These are phyloP conservation scores for Amanita pallidorosea DNA, from an alignment of 768 basidiomycete species.

Conservation along the genomic window DNA sequence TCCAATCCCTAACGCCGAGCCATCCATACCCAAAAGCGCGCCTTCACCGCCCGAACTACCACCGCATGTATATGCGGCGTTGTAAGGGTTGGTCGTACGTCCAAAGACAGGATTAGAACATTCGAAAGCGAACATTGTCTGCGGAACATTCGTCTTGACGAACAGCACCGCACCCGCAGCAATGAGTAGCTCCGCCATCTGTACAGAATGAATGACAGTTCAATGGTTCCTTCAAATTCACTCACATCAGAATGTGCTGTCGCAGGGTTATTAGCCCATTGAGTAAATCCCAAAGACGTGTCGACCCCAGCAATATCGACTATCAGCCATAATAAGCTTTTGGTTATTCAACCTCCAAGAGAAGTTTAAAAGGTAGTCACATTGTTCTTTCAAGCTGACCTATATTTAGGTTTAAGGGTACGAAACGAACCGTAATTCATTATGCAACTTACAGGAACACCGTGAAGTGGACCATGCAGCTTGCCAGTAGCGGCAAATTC, in stretches of 20 bases:
- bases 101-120: slow-evolving; percentile 77
- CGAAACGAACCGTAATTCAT: not conserved
- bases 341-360: not conserved
- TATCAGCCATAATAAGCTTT: slow-evolving; percentile 14
- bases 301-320: slow-evolving; percentile 59
- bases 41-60: slow-evolving; percentile 83
- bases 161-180: slow-evolving; percentile 75
- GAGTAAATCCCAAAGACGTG: slow-evolving; percentile 59
- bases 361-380: slow-evolving; percentile 20
- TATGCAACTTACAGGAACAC: slow-evolving; percentile 57
- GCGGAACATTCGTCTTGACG: slow-evolving; percentile 89
- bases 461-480: slow-evolving; percentile 64
- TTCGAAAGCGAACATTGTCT: slow-evolving; percentile 79
- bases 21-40: slow-evolving; percentile 72
- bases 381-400: slow-evolving; percentile 62
- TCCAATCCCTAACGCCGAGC: slow-evolving; percentile 70
- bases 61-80: slow-evolving; percentile 47
- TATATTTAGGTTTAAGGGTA: slow-evolving; percentile 10
- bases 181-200: slow-evolving; percentile 49
- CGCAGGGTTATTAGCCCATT: slow-evolving; percentile 56
- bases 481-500: slow-evolving; percentile 48
- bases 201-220: slow-evolving; percentile 2
- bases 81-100: slow-evolving; percentile 61
- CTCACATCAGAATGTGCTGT: slow-evolving; percentile 53
- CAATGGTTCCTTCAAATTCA: not conserved